Evolutionary conservation across 306 rosid species (phyloP).

Genomic region (Crataegus laevigata): DNA sequence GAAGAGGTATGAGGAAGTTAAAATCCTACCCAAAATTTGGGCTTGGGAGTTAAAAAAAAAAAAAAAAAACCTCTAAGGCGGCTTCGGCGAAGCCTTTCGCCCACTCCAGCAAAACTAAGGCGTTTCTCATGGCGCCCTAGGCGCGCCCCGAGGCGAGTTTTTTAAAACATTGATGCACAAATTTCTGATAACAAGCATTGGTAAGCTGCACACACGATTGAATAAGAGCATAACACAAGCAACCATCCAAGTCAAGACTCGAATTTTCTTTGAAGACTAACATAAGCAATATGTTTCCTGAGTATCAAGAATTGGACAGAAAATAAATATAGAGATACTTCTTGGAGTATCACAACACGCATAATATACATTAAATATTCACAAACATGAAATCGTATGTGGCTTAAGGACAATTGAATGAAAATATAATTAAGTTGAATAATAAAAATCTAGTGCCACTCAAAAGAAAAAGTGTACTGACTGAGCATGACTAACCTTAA

Average conservation of each 20-base stretch:
- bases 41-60: too few relatives aligned
- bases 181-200: background rate
- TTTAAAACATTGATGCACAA: too few relatives aligned
- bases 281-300: background rate
- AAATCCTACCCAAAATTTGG: too few relatives aligned
- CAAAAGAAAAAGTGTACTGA: slow-evolving; percentile 1
- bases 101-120: too few relatives aligned
- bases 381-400: background rate
- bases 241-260: background rate
- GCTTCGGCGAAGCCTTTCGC: too few relatives aligned
- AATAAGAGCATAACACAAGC: background rate
- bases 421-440: background rate
- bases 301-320: background rate
- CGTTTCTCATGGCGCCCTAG: too few relatives aligned
- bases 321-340: background rate
- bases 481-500: slow-evolving; percentile 48
- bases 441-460: background rate
- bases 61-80: too few relatives aligned
- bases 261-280: background rate
- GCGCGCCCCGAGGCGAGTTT: too few relatives aligned
- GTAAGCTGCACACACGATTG: background rate
- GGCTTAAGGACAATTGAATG: background rate
- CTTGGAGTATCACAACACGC: background rate
- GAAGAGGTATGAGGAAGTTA: too few relatives aligned
- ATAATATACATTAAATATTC: background rate